Base-by-base conservation (phyloP, 768 basidiomycete species). In the Terana coerulea region DNA sequence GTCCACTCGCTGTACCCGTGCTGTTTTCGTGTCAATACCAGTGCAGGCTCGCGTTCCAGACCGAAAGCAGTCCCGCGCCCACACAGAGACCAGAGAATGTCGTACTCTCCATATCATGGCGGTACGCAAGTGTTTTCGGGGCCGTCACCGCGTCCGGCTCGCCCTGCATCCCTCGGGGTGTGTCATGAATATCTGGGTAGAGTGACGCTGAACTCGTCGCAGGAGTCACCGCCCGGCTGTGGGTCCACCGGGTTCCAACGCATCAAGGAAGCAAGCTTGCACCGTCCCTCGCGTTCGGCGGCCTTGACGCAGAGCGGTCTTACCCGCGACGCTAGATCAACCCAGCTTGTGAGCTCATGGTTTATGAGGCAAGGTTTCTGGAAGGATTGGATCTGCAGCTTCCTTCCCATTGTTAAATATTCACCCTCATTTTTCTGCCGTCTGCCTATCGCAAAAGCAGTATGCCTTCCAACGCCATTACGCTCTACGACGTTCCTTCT, bases 401-500 rank as follows among this genome's bases (percentile, higher is more conserved):
- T n/a, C n/a, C n/a, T n/a, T n/a, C n/a, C n/a, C n/a, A n/a, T n/a
- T n/a, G n/a, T n/a, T n/a, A n/a, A n/a, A n/a, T n/a, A n/a, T n/a
- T n/a, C n/a, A n/a, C n/a, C n/a, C n/a, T n/a, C n/a, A n/a, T n/a
- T n/a, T n/a, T n/a, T n/a, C n/a, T n/a, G n/a, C n/a, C n/a, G n/a
- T n/a, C n/a, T n/a, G n/a, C n/a, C n/a, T n/a, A n/a, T n/a, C n/a
- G n/a, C n/a, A n/a, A n/a, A n/a, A n/a, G n/a, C n/a, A n/a, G n/a
- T n/a, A n/a, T n/a, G n/a, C n/a, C n/a, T n/a, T 39, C 37, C 46
- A 78, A 82, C 11, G 67, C 71, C 41, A 83, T 89, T 53, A 79
- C 72, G 14, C 70, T 89, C 14, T 89, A 87, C 62, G 87, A 89
- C 55, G 73, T 83, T 19, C 80, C 76, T 29, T 81, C 84, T 9